Evolutionary conservation across 2,329 filamentous ascomycete species (phyloP).

Genomic region (Tolypocladium pustulatum): DNA sequence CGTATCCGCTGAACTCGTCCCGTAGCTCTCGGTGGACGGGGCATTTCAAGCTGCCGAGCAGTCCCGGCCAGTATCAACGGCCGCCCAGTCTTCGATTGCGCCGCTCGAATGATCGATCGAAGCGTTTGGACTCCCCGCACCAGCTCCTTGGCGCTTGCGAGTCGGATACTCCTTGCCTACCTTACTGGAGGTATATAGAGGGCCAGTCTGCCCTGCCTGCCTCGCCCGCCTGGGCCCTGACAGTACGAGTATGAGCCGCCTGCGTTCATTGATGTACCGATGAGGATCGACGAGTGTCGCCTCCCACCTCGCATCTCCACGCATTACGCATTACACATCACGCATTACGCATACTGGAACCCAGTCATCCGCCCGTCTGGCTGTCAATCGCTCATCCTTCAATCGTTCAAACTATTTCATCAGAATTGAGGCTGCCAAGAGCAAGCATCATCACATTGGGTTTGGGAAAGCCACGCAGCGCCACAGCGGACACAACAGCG

Average conservation of each 20-base stretch:
- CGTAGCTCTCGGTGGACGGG: background rate
- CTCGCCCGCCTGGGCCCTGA: background rate
- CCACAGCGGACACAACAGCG: background rate
- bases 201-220: background rate
- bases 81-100: background rate
- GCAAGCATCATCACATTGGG: background rate
- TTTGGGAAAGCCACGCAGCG: background rate
- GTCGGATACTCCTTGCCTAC: background rate
- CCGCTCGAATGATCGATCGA: background rate
- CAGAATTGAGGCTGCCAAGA: background rate
- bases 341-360: background rate
- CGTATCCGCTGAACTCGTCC: background rate
- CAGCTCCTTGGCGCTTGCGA: background rate
- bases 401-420: background rate
- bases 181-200: background rate
- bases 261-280: background rate
- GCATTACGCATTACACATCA: background rate
- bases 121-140: background rate
- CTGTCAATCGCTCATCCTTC: background rate
- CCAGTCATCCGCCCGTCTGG: background rate
- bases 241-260: background rate
- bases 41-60: background rate
- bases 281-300: background rate
- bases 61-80: background rate
- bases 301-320: constrained; percentile 5